A percentile compares a stretch with the other conserved stretches of the same genome.
These are phyloP conservation scores for Saussurea involucrata DNA, from an alignment of 129 eudicot species.

Conservation along the genomic window DNA sequence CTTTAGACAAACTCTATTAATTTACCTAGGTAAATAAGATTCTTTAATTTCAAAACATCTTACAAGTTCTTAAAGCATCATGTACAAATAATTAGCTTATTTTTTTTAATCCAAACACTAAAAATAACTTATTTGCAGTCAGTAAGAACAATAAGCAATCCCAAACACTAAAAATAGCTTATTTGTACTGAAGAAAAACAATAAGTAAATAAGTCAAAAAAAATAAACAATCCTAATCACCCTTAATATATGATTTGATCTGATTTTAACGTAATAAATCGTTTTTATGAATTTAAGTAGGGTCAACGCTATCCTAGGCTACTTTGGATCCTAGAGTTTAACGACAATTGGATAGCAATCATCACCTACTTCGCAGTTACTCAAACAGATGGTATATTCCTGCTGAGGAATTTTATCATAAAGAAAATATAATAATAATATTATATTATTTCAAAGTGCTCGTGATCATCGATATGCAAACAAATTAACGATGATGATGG, in stretches of 20 bases:
- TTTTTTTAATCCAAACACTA: no score
- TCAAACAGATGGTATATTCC: not conserved
- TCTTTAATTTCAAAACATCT: constrained; percentile 6
- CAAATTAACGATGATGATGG: not conserved
- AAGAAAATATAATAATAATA: not conserved
- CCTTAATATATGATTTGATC: not conserved
- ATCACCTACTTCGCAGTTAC: constrained; percentile 19
- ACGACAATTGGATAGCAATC: constrained; percentile 3
- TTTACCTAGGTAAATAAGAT: constrained; percentile 5
- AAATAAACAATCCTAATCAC: no score
- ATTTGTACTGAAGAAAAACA: no score
- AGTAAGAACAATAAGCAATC: no score
- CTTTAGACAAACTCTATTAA: constrained; percentile 4
- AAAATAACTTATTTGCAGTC: no score
- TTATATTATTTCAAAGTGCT: not conserved
- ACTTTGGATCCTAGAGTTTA: constrained; percentile 8
- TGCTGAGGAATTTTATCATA: not conserved
- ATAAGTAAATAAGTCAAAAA: no score
- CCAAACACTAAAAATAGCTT: no score
- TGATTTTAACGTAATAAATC: not conserved
- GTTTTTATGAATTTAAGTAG: no score
- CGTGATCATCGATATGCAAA: constrained; percentile 1
- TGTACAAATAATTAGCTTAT: not conserved
- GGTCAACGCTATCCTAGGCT: not conserved
- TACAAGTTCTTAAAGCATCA: not conserved